phyloP scores from a whole-genome alignment of 371 early-diverging fungal species.

The Mucor irregularis region DNA sequence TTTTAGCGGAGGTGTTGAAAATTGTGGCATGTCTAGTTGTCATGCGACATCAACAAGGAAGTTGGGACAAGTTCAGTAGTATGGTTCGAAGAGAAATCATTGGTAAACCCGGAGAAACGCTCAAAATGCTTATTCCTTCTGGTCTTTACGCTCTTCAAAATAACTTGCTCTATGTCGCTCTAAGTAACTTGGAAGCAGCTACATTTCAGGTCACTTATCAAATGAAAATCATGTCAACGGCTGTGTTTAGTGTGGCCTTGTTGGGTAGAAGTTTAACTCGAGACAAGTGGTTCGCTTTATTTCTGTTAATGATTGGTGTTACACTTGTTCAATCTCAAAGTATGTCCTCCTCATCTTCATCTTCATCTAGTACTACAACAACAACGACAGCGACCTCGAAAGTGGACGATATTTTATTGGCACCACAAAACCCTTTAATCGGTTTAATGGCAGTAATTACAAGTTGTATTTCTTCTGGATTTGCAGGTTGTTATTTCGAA shows the following conservation, averaged over 20 bases:
- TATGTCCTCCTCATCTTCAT: slow-evolving; percentile 19
- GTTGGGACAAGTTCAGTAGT: slow-evolving; percentile 21
- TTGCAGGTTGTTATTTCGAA: slow-evolving; percentile 76
- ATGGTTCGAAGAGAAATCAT: slow-evolving; percentile 52
- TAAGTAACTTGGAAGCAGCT: slow-evolving; percentile 86
- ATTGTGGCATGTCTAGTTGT: slow-evolving; percentile 49
- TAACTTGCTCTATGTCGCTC: slow-evolving; percentile 89
- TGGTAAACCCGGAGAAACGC: slow-evolving; percentile 54
- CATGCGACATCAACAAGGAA: slow-evolving; percentile 33
- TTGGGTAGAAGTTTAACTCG: slow-evolving; percentile 64
- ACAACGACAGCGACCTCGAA: slow-evolving; percentile 1
- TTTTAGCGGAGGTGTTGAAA: slow-evolving; percentile 64
- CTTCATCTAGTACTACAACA: slow-evolving; percentile 12
- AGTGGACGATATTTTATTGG: slow-evolving; percentile 25
- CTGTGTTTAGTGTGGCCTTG: slow-evolving; percentile 84
- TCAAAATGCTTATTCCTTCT: slow-evolving; percentile 82
- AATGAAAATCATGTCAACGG: slow-evolving; percentile 95
- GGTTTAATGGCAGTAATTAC: slow-evolving; percentile 64
- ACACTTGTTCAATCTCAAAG: slow-evolving; percentile 82
- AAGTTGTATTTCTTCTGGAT: slow-evolving; percentile 68
- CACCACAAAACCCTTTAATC: slow-evolving; percentile 51
- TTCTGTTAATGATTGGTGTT: slow-evolving; percentile 85
- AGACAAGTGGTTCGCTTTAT: slow-evolving; percentile 82
- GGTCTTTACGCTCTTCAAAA: slow-evolving; percentile 92
- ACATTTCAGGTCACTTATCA: slow-evolving; percentile 97